A percentile compares a stretch with the other conserved stretches of the same genome.
Conservation (phyloP, 2,329 filamentous ascomycete genomes). For the Cladosporium sp. region DNA sequence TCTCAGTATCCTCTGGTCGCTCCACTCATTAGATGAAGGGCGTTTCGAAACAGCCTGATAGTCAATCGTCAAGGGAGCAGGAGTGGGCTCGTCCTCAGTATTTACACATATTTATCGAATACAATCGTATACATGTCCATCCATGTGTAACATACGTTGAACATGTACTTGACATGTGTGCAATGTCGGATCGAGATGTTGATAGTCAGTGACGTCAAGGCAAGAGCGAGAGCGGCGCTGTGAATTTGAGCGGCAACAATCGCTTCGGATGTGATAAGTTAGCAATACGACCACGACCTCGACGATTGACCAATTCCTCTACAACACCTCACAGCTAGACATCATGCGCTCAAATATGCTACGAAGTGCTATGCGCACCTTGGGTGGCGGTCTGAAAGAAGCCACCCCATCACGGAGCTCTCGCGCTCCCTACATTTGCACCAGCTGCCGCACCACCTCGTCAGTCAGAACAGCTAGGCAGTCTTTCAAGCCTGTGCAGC, state of each 20-base stretch:
- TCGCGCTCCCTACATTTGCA: slow-evolving; percentile 19
- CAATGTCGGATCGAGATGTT: too few species aligned
- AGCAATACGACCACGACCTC: not conserved
- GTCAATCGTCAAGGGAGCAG: too few species aligned
- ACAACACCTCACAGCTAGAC: not conserved
- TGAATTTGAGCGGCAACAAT: not conserved
- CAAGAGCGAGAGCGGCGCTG: not conserved
- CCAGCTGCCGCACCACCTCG: slow-evolving; percentile 15
- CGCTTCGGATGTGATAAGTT: not conserved
- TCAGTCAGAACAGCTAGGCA: not conserved
- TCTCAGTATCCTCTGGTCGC: too few species aligned
- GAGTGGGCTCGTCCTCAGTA: too few species aligned
- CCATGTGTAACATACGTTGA: too few species aligned
- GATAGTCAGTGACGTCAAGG: not conserved
- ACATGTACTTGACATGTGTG: too few species aligned
- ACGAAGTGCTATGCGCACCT: not conserved
- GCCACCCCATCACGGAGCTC: not conserved
- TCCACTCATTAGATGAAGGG: too few species aligned
- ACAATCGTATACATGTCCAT: too few species aligned
- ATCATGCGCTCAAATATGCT: not conserved
- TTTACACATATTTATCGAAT: too few species aligned
- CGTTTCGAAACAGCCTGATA: too few species aligned
- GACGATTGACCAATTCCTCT: not conserved
- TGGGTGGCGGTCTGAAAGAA: not conserved
- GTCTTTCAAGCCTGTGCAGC: not conserved